Evolutionary conservation across 1,284 basidiomycete species (phyloP), one percentile per base, ranked within the genome.

Genomic region (Ceratobasidium sp.): DNA sequence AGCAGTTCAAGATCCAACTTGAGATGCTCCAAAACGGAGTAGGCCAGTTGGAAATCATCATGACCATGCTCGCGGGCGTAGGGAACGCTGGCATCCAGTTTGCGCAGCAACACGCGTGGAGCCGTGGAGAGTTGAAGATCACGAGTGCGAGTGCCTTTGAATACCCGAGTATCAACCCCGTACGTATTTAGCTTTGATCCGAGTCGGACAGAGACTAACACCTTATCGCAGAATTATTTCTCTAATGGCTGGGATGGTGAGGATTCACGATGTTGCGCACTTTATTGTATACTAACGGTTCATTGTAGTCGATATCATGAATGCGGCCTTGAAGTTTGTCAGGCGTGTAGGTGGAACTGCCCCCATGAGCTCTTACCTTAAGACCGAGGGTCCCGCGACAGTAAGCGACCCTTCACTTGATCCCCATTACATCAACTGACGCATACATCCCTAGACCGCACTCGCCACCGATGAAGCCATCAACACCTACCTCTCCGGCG

Each of bases 41-140:
- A 49, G 75, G 75, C 1, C 74, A 75, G 50, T 58, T 75, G 5
- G 75, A 76, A 54, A 73, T 76, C 53, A 70, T 76, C 6, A 71
- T 71, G 70, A 75, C 76, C 54, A 73, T 73, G 62, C 68, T 71
- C 17, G 17, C 50, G 12, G 72, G 73, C 10, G 71, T 68, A 20
- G 73, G 74, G 68, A 70, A 72, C 20, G 68, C 73, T 34, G 71
- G 69, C 10, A 76, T 81, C 7, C 77, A 80, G 70, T 74, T 77
- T 10, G 79, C 79, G 0, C 62, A 79, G 15, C 79, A 79, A 67
- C 79, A 79, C 57, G 77, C 78, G 1, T 71, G 79, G 29, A 77
- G 77, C 10, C 54, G 65, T 13, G 72, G 69, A 25, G 52, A 43
- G 22, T 17, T 65, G n/a, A 38, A 22, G 34, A 65, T 65, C 25